Percentiles rank a stretch among this genome's conserved stretches.
Evolutionary conservation across 441 rosid genomes (phyloP).

Genomic region (Croton setiger): DNA sequence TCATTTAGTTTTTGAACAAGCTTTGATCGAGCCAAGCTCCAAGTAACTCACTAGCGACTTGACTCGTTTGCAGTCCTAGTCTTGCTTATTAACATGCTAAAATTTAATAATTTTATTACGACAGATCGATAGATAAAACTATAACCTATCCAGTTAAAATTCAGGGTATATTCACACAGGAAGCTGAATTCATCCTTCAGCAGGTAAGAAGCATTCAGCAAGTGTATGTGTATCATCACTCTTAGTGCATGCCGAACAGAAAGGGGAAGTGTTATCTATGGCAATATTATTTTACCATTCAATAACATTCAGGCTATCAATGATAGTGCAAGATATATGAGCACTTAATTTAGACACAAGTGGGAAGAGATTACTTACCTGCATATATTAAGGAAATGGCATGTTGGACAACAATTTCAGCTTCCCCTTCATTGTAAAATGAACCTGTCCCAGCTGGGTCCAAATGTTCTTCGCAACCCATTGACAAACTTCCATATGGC

Average conservation of each 20-base stretch:
- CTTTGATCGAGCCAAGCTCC: too few species aligned
- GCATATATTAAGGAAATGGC: slow-evolving; percentile 75
- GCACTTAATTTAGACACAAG: neutral
- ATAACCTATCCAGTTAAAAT: neutral
- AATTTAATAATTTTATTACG: slow-evolving; percentile 1
- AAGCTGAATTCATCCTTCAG: neutral
- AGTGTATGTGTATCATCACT: neutral
- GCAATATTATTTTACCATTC: neutral
- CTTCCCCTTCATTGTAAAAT: slow-evolving; percentile 96
- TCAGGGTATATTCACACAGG: neutral
- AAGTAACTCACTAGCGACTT: too few species aligned
- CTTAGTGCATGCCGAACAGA: neutral
- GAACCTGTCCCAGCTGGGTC: slow-evolving; percentile 99
- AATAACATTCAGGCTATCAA: neutral
- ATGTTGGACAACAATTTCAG: slow-evolving; percentile 87
- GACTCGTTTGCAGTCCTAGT: too few species aligned
- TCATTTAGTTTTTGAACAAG: too few species aligned
- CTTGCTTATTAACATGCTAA: neutral
- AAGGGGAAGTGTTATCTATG: neutral
- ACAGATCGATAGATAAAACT: neutral
- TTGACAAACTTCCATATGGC: slow-evolving; percentile 90
- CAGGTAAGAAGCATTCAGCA: neutral
- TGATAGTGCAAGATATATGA: neutral
- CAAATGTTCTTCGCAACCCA: slow-evolving; percentile 90
- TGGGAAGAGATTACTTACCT: slow-evolving; percentile 36